A percentile compares a stretch with the other conserved stretches of the same genome.
phyloP scores from a whole-genome alignment of 208 protist species.

The Naegleria lovaniensis region DNA sequence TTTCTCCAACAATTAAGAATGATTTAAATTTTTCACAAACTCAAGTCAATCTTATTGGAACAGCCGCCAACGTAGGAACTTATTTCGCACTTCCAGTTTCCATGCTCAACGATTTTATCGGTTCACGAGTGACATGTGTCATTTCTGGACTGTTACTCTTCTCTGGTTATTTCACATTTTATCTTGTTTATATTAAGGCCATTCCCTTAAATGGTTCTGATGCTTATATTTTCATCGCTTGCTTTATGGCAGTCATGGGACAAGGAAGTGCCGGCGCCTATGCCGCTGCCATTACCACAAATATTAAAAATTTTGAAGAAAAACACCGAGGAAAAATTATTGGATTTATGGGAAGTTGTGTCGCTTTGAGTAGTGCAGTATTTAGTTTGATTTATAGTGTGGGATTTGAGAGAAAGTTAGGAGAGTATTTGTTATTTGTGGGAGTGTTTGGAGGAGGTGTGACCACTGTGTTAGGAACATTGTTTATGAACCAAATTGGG shows the following conservation, averaged over 20 bases:
- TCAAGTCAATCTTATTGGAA: slow-evolving; percentile 17
- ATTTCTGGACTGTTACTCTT: background rate
- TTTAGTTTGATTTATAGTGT: background rate
- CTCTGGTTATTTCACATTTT: background rate
- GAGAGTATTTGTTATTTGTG: background rate
- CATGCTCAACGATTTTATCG: background rate
- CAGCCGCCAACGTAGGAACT: background rate
- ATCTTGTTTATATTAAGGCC: background rate
- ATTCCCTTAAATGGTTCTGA: background rate
- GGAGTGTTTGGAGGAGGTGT: background rate
- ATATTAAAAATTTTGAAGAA: background rate
- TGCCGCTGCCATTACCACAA: background rate
- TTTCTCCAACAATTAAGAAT: background rate
- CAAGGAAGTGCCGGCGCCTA: background rate
- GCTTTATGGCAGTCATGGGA: background rate
- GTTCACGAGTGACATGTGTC: background rate
- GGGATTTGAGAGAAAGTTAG: background rate
- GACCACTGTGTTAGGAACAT: background rate
- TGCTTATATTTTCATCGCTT: background rate
- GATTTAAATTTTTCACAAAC: background rate
- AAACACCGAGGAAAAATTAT: slow-evolving; percentile 1
- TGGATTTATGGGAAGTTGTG: background rate
- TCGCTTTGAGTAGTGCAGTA: background rate
- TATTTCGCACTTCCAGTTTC: background rate
- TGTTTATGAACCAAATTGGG: background rate